Conservation (phyloP, 495 filamentous ascomycete genomes). For the Pseudevernia furfuracea region DNA sequence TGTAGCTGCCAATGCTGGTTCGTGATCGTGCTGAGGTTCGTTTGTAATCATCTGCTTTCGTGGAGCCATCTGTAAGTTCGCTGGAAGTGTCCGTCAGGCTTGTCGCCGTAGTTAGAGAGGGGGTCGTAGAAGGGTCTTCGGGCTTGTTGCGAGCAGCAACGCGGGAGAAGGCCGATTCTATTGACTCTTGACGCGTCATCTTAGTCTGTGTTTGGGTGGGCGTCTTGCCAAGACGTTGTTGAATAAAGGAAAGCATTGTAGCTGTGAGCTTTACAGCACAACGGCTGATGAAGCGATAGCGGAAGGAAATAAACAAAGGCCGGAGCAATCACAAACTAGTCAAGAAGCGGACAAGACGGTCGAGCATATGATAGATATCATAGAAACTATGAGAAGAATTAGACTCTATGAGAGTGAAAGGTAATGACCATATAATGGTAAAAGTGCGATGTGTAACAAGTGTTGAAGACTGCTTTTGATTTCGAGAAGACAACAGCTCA, state of each 20-base stretch:
- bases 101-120: constrained; percentile 34
- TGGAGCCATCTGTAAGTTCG: constrained; percentile 25
- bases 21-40: constrained; percentile 33
- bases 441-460: background rate
- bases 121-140: constrained; percentile 18
- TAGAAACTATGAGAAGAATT: background rate
- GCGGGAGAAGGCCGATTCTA: constrained; percentile 20
- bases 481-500: background rate
- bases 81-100: constrained; percentile 33
- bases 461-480: background rate
- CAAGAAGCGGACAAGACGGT: background rate
- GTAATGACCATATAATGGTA: background rate
- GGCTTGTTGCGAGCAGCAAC: constrained; percentile 12
- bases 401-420: background rate
- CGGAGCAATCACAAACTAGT: background rate
- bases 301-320: constrained; percentile 11
- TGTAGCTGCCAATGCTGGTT: constrained; percentile 45
- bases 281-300: background rate
- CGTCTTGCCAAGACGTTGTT: constrained; percentile 22
- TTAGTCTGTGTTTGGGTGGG: constrained; percentile 12
- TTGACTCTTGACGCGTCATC: constrained; percentile 25
- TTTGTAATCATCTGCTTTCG: constrained; percentile 11
- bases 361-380: background rate
- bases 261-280: background rate
- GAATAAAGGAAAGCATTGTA: constrained; percentile 23